Evolutionary conservation across 257 asterid species (phyloP), one percentile per base, ranked within the genome.

Genomic region (Ilex asprella): DNA sequence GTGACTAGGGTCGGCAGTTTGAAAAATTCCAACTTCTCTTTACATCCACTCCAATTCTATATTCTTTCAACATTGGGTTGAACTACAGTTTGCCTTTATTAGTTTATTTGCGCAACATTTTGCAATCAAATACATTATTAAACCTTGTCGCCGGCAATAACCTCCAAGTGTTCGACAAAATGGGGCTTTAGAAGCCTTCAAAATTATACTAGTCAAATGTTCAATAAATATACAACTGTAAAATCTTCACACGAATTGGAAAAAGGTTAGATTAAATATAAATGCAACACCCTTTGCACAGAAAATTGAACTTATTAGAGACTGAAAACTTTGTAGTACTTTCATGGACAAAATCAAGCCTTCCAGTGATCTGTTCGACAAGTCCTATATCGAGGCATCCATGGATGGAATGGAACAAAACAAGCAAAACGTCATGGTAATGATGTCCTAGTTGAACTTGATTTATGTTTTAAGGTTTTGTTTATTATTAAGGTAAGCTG

Each of bases 341-440:
- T 50, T 50, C 13, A 15, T 59, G 47, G 29, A 59, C 29, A 39
- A 1, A 16, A 21, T 41, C 27, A 46, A 4, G 35, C 3, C 32
- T 14, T 10, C n/a, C 14, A 2, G 52, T 46, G 62, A 58, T 12
- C 29, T 11, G 12, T 12, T 16, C 16, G 39, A 71, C 58, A 27
- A 51, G 39, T 56, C 58, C 16, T 55, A 10, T 31, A 59, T 30
- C 10, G 61, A 60, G 60, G 65, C 39, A 60, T 61, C 72, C 7
- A 10, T 61, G n/a, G 39, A 35, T 16, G 55, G 58, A 27, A 56
- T 27, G 31, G 39, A 30, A 12, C 44, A 70, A 32, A 61, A 68
- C 56, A 68, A 31, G 63, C 63, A 64, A 51, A 47, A 39, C 13
- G 31, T 54, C 16, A 69, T 61, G 76, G 81, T 69, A 54, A 8